Percentiles rank a stretch among this genome's conserved stretches.
phyloP scores from a whole-genome alignment of 192 early-diverging fungal species.

The Rhizophagus sp. region DNA sequence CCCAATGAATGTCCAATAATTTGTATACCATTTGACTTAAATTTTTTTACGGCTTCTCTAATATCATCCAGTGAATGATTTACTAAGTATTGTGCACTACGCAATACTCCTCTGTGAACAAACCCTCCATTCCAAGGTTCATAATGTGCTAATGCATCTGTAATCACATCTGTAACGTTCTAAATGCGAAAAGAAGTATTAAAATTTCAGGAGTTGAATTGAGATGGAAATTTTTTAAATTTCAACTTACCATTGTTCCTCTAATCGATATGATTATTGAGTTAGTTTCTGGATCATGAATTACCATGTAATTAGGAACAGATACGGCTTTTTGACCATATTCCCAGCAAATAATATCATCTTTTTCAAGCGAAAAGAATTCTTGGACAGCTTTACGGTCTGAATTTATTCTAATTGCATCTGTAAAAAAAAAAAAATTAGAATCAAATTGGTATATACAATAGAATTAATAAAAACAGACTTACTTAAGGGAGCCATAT shows the following conservation, averaged over 20 bases:
- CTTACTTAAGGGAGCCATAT: slow-evolving; percentile 13
- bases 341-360: slow-evolving; percentile 47
- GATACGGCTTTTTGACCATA: slow-evolving; percentile 41
- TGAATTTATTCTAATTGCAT: slow-evolving; percentile 44
- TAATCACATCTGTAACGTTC: slow-evolving; percentile 47
- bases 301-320: slow-evolving; percentile 44
- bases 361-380: slow-evolving; percentile 45
- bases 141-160: slow-evolving; percentile 44
- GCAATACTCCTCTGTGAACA: slow-evolving; percentile 45
- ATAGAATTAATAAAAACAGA: not conserved
- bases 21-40: slow-evolving; percentile 41
- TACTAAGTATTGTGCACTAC: slow-evolving; percentile 42
- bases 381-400: slow-evolving; percentile 42
- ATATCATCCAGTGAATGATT: slow-evolving; percentile 41
- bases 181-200: not conserved
- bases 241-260: slow-evolving; percentile 40
- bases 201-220: not conserved
- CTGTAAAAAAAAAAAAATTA: slow-evolving; percentile 25
- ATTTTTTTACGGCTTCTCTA: slow-evolving; percentile 38
- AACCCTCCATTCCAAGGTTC: slow-evolving; percentile 46
- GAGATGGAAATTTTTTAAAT: not conserved
- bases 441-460: not conserved
- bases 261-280: slow-evolving; percentile 43
- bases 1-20: slow-evolving; percentile 48
- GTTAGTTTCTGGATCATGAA: slow-evolving; percentile 43